Evolutionary conservation across 257 asterid species (phyloP).

Genomic region (Paraleonurus japonicus): DNA sequence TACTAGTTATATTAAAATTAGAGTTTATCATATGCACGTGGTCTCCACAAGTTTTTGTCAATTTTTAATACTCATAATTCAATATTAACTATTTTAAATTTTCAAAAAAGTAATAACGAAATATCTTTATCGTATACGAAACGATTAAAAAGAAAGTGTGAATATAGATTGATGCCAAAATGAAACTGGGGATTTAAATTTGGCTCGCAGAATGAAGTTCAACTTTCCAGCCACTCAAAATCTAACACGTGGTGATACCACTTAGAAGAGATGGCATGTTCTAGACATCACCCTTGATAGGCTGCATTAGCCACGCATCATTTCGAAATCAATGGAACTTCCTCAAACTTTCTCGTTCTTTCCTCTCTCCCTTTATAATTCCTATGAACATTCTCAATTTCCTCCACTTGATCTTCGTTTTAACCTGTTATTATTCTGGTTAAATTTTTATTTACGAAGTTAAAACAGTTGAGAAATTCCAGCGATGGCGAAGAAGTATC

Average conservation of each 20-base stretch:
- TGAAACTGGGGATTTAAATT: background rate
- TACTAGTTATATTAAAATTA: too few species aligned
- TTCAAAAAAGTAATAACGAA: too few species aligned
- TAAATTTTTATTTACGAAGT: background rate
- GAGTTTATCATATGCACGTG: too few species aligned
- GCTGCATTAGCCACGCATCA: conserved; percentile 23
- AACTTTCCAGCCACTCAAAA: background rate
- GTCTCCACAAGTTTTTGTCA: too few species aligned
- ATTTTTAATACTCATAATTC: too few species aligned
- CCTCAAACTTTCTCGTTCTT: conserved; percentile 37
- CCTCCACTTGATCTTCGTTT: background rate
- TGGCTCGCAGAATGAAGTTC: background rate
- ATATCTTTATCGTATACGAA: too few species aligned
- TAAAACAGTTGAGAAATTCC: background rate
- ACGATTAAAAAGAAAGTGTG: too few species aligned
- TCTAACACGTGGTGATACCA: background rate
- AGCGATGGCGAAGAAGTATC: conserved; percentile 60
- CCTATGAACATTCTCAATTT: background rate
- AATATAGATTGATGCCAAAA: too few species aligned
- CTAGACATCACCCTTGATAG: conserved; percentile 16
- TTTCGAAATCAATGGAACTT: conserved; percentile 29
- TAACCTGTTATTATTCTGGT: background rate
- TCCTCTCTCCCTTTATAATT: background rate
- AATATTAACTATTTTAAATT: too few species aligned
- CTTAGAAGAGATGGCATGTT: conserved; percentile 7